These are phyloP conservation scores for Rosellinia necatrix DNA, from an alignment of 2,329 filamentous ascomycete species.

Conservation along the genomic window DNA sequence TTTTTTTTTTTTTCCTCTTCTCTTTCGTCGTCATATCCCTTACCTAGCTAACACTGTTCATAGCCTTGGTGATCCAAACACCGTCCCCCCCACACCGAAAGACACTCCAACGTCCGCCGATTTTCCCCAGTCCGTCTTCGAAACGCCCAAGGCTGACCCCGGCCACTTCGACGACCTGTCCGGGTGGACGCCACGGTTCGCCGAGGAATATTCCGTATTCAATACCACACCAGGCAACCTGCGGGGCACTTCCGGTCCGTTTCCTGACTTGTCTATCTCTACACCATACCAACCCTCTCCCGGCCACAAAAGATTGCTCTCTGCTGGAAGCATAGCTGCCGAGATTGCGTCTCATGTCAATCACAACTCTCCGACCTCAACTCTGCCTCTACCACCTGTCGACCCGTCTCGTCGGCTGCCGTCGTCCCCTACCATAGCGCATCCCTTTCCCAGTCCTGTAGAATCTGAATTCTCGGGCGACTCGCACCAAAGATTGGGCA, in stretches of 20 bases:
- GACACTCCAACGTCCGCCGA: conserved; percentile 59
- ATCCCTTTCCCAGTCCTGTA: conserved; percentile 37
- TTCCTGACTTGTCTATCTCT: conserved; percentile 50
- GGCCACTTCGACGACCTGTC: conserved; percentile 54
- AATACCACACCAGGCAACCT: conserved; percentile 66
- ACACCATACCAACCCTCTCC: conserved; percentile 44
- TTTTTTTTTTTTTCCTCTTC: conserved; percentile 2
- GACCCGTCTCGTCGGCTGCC: conserved; percentile 61
- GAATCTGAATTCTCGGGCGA: conserved; percentile 38
- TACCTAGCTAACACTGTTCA: conserved; percentile 29
- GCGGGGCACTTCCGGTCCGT: conserved; percentile 50
- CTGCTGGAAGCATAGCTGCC: conserved; percentile 52
- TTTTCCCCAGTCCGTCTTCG: conserved; percentile 60
- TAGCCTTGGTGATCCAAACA: conserved; percentile 68
- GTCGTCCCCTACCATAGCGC: conserved; percentile 59
- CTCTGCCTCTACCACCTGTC: conserved; percentile 61
- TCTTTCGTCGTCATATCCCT: conserved; percentile 10
- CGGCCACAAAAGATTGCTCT: conserved; percentile 56
- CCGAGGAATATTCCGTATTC: conserved; percentile 69
- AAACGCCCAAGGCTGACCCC: conserved; percentile 58
- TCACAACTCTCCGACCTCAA: conserved; percentile 60
- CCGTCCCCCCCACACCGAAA: conserved; percentile 63
- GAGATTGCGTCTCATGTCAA: conserved; percentile 66
- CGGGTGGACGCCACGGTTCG: conserved; percentile 65
- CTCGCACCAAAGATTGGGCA: conserved; percentile 44